Conservation (phyloP, 768 basidiomycete species). For the Sarcodon sp. region DNA sequence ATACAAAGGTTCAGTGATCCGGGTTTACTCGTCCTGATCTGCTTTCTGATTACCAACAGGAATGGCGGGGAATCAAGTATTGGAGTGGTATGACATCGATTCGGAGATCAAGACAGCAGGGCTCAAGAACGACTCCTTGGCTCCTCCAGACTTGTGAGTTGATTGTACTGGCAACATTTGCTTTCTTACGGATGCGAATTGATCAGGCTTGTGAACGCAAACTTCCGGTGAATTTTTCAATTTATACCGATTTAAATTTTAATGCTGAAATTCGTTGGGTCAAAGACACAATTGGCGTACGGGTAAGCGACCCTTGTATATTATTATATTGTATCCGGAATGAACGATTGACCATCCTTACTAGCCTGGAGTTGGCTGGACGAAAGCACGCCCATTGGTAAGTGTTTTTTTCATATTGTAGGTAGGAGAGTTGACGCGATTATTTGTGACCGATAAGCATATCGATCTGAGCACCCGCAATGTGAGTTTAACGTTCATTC, state of each 20-base stretch:
- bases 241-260: constrained; percentile 12
- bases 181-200: constrained; percentile 1
- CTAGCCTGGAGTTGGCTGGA: constrained; percentile 20
- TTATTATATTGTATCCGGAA: background rate
- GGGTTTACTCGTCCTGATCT: constrained; percentile 1
- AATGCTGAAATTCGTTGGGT: constrained; percentile 20
- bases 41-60: constrained; percentile 7
- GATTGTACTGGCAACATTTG: background rate
- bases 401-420: background rate
- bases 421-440: background rate
- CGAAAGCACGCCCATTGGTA: constrained; percentile 19
- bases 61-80: constrained; percentile 52
- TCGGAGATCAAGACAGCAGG: constrained; percentile 43
- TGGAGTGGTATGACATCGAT: constrained; percentile 49
- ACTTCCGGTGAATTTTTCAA: constrained; percentile 32
- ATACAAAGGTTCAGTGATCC: constrained; percentile 25
- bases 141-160: constrained; percentile 24
- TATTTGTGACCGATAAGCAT: constrained; percentile 9
- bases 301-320: constrained; percentile 25
- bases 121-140: constrained; percentile 21
- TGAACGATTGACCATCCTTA: background rate
- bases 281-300: constrained; percentile 21
- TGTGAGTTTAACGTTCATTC: constrained; percentile 8
- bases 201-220: constrained; percentile 20
- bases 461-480: constrained; percentile 17